A percentile compares a stretch with the other conserved stretches of the same genome.
phyloP scores from a whole-genome alignment of 169 alveolate genomes.

The Eimeria falciformis region DNA sequence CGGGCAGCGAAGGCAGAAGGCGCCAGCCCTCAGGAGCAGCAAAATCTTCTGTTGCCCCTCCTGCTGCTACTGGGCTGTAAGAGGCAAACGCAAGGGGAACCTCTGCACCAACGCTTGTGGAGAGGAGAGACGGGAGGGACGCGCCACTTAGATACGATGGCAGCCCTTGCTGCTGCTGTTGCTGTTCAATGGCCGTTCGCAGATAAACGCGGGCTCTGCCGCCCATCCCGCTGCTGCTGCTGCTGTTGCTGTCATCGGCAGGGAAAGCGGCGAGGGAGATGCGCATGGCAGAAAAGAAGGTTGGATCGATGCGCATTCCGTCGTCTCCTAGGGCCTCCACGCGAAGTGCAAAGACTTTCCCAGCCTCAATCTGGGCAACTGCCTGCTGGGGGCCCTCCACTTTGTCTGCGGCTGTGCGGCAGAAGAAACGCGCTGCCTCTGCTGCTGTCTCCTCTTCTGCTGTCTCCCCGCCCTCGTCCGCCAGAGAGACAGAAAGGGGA shows the following conservation, averaged over 20 bases:
- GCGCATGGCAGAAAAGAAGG: conserved; percentile 16
- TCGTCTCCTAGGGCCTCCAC: conserved; percentile 10
- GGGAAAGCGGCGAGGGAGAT: not conserved
- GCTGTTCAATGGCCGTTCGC: not conserved
- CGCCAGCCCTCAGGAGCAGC: conserved; percentile 30
- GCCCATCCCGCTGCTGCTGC: conserved; percentile 8
- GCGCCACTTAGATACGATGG: not conserved
- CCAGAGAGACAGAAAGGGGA: not conserved
- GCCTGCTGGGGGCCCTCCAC: not conserved
- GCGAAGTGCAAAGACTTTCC: conserved; percentile 2
- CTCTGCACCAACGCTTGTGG: not conserved
- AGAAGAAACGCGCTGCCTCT: not conserved
- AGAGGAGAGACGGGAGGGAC: not conserved
- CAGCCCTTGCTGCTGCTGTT: conserved; percentile 27
- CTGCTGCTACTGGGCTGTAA: not conserved
- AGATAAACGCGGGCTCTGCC: conserved; percentile 32
- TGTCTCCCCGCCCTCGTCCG: not conserved
- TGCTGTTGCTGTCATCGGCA: conserved; percentile 25
- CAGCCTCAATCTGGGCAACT: not conserved
- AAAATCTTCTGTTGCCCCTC: not conserved
- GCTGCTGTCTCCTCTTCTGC: not conserved
- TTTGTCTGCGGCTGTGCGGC: not conserved
- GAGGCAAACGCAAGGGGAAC: conserved; percentile 10
- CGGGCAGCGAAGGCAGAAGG: not conserved
- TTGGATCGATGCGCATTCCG: not conserved